Percentiles rank a stretch among this genome's conserved stretches.
Conservation (phyloP, 192 early-diverging fungal species). For the Coemansia sp. region DNA sequence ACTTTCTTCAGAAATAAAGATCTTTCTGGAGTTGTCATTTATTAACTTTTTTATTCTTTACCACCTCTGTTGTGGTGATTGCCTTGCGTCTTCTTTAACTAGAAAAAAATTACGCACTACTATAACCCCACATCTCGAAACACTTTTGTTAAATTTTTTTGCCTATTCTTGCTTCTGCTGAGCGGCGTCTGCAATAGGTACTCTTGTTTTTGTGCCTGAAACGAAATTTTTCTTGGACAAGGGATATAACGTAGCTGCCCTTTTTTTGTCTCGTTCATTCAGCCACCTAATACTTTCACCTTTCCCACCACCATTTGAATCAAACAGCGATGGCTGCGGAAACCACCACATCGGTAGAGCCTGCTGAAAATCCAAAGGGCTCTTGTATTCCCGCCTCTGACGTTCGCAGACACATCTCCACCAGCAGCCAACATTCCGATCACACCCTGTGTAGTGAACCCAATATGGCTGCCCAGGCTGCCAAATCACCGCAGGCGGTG, state of each 20-base stretch:
- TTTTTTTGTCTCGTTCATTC: neutral
- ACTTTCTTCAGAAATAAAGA: neutral
- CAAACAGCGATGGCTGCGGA: slow-evolving; percentile 9
- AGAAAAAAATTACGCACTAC: neutral
- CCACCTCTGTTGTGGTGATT: no score
- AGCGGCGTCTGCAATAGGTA: neutral
- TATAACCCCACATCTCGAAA: neutral
- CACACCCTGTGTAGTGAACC: slow-evolving; percentile 47
- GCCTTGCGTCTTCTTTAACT: no score
- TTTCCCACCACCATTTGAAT: neutral
- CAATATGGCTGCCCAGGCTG: slow-evolving; percentile 20
- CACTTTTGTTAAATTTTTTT: neutral
- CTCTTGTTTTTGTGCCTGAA: neutral
- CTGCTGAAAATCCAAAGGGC: neutral
- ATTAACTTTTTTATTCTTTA: no score
- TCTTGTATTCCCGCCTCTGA: slow-evolving; percentile 7
- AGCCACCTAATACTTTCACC: neutral
- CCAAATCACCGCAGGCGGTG: slow-evolving; percentile 15
- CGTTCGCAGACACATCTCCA: slow-evolving; percentile 45
- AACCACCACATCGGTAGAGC: neutral
- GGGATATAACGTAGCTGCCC: neutral
- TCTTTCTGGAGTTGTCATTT: no score
- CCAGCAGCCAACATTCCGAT: slow-evolving; percentile 45
- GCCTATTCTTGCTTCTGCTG: neutral
- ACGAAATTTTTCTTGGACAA: neutral